Base-by-base conservation (phyloP, 2,329 filamentous ascomycete species). In the Fusarium pseudoanthophilum region DNA sequence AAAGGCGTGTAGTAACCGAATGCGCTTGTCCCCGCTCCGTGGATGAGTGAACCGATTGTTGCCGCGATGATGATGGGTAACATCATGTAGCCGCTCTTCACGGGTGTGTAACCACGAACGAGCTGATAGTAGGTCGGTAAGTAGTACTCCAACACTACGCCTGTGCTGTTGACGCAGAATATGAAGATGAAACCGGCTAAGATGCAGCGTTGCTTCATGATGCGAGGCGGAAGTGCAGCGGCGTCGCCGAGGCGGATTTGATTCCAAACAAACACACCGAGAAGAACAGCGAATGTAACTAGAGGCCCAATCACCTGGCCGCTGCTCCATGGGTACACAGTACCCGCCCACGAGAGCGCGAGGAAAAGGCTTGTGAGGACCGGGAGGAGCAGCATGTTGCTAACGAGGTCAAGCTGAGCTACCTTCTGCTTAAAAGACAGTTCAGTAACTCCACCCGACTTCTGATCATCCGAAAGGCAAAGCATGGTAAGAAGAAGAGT, bases 291-390 rank as follows among this genome's bases (percentile, higher is more conserved):
- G 14, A 73, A 73, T 0, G 36, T 11, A 0, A 30, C 13, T 0
- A 73, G 11, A 4, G 55, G 42, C 0, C 76, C 81, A 37, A 85
- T 79, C 42, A 85, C 80, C n/a, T 69, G 55, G 2, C 72, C 75
- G 10, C 68, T 74, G 4, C 39, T 43, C 77, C 77, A 79, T 0
- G 67, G 24, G 28, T 82, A 80, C 24, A 76, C 80, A 13, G 73
- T 78, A 4, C 83, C 84, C 11, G 82, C 83, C 84, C 84, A 87
- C 20, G 86, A 85, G 5, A 88, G 78, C 1, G 85, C 85, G 8
- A 88, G 75, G 0, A 87, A 77, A 8, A 87, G 81, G 64, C 84
- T 86, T 28, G 85, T 78, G 4, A 86, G 82, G 2, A 82, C 62
- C 0, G 77, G 77, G 37, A 80, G 61, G 24, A 81, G 72, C 0